Evolutionary conservation across 2,329 filamentous ascomycete genomes (phyloP), one percentile per base, ranked within the genome.

Genomic region (Colletotrichum ledebouriae): DNA sequence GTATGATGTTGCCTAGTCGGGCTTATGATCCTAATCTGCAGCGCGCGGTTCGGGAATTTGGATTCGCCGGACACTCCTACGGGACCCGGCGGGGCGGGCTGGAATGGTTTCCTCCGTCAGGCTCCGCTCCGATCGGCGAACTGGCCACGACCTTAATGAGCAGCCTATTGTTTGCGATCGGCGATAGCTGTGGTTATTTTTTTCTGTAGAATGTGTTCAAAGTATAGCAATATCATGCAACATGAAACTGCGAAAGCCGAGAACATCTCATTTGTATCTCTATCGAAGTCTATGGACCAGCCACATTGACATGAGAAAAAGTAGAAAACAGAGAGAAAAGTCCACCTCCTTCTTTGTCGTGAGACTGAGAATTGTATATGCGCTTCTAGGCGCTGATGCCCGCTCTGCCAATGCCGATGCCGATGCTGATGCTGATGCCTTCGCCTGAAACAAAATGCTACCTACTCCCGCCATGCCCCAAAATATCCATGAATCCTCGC

Each of bases 341-440:
- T 25, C 7, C 37, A 15, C 15, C 11, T 7, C 2, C 15, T 9
- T 10, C 22, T 22, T 50, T 33, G 59, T 61, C 59, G 46, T 61
- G 44, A 33, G 44, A 60, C 57, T 44, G 33, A 41, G 49, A 50
- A 17, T 10, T 61, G 46, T 61, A 46, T n/a, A 61, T 42, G 46
- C 37, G 9, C 6, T 29, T 29, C n/a, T 37, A 15, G 12, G 20
- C 59, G 59, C 59, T 53, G 37, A 34, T 53, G 47, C 47, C 22
- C 47, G 44, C 55, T 20, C 1, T 25, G 37, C 33, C n/a, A 39
- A 56, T 42, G 11, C 57, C 20, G n/a, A 44, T 44, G 29, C n/a
- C 15, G 0, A 52, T 34, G 6, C 33, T 3, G 15, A 53, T 20
- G 49, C 22, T 37, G 20, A 47, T 59, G 39, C 41, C 22, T 39